These are phyloP conservation scores for Ceratobasidium sp. DNA, from an alignment of 1,284 basidiomycete genomes.

Conservation along the genomic window DNA sequence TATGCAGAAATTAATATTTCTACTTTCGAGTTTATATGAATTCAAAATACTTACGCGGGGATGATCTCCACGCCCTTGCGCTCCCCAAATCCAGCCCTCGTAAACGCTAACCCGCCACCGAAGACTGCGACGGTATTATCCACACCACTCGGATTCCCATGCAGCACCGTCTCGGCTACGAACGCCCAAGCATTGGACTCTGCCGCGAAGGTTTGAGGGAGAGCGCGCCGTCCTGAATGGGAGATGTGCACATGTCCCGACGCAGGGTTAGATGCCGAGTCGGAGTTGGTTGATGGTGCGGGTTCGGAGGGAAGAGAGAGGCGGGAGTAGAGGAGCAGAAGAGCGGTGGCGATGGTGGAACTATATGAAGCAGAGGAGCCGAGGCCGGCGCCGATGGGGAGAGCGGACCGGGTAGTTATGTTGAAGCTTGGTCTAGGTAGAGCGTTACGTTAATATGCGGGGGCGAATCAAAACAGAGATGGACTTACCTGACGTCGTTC, in stretches of 20 bases:
- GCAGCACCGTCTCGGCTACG: constrained; percentile 94
- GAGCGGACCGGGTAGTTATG: constrained; percentile 88
- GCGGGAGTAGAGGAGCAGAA: constrained; percentile 80
- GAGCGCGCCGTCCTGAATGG: constrained; percentile 73
- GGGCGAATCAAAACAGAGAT: no score
- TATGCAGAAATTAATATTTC: neutral
- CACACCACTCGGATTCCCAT: constrained; percentile 97
- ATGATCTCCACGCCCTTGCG: constrained; percentile 87
- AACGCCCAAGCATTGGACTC: constrained; percentile 95
- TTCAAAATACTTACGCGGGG: constrained; percentile 72
- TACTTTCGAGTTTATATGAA: constrained; percentile 2
- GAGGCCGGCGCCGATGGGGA: constrained; percentile 98
- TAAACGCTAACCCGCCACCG: constrained; percentile 94
- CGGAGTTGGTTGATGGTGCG: constrained; percentile 60
- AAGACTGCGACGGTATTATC: constrained; percentile 96
- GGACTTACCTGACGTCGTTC: constrained; percentile 47
- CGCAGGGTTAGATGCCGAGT: constrained; percentile 48
- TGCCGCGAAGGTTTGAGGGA: constrained; percentile 73
- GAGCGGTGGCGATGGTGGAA: constrained; percentile 83
- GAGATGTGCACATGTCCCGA: constrained; percentile 72
- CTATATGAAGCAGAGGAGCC: constrained; percentile 98
- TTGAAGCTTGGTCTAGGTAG: constrained; percentile 75
- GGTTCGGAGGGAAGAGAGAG: constrained; percentile 69
- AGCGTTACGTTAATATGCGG: neutral
- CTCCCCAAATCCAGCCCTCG: constrained; percentile 81